A percentile compares a stretch with the other conserved stretches of the same genome.
phyloP scores from a whole-genome alignment of 140 eudicot genomes.

The Ambrosia hybrid region DNA sequence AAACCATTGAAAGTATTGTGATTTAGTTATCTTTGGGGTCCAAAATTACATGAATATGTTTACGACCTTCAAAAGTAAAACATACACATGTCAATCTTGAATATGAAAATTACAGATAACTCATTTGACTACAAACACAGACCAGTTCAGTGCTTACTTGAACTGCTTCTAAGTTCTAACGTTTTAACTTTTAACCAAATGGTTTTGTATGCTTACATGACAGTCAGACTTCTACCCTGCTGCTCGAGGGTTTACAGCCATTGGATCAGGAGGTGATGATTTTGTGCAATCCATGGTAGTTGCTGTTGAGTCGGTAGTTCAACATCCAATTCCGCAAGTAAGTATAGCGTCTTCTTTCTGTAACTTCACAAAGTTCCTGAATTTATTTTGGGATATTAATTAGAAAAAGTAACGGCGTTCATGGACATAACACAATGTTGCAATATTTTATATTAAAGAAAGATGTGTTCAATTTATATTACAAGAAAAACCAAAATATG shows the following conservation, averaged over 20 bases:
- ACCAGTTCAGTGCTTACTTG: slow-evolving; percentile 10
- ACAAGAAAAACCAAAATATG: not conserved
- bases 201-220: slow-evolving; percentile 17
- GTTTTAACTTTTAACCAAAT: not conserved
- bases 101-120: not conserved
- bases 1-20: not conserved
- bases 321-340: slow-evolving; percentile 83
- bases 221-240: slow-evolving; percentile 90
- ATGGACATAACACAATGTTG: not conserved
- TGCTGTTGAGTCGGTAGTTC: slow-evolving; percentile 93
- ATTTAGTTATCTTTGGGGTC: slow-evolving; percentile 2
- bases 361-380: not conserved
- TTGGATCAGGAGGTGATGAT: slow-evolving; percentile 97
- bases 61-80: not conserved
- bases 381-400: not conserved
- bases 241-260: slow-evolving; percentile 93
- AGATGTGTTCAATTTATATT: not conserved
- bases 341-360: slow-evolving; percentile 14
- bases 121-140: slow-evolving; percentile 5
- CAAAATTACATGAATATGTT: not conserved
- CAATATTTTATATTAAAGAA: slow-evolving; percentile 5
- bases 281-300: slow-evolving; percentile 96
- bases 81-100: not conserved
- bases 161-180: slow-evolving; percentile 1
- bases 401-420: not conserved